A percentile compares a stretch with the other conserved stretches of the same genome.
Conservation (phyloP, 1,284 basidiomycete species). For the Irpex lacteus region DNA sequence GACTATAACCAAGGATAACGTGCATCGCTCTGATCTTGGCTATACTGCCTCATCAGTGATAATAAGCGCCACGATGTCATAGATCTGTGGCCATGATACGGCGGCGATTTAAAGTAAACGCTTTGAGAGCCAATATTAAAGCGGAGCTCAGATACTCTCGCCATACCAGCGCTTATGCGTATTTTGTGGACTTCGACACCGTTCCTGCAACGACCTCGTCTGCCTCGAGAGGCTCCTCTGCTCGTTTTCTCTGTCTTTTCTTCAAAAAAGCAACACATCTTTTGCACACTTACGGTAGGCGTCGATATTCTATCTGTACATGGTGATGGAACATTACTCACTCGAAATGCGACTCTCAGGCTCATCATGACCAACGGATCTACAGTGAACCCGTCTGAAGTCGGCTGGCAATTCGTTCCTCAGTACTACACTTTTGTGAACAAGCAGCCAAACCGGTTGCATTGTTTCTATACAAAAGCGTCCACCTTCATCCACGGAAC, state of each 20-base stretch:
- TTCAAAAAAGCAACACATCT: neutral
- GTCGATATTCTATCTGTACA: neutral
- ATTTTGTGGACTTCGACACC: slow-evolving; percentile 17
- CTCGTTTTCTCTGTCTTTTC: slow-evolving; percentile 15
- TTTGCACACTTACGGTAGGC: slow-evolving; percentile 13
- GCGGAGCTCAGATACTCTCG: neutral
- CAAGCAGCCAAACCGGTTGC: slow-evolving; percentile 93
- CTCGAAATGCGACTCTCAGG: slow-evolving; percentile 7
- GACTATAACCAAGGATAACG: slow-evolving; percentile 4
- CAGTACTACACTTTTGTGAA: slow-evolving; percentile 98
- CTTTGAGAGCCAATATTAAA: neutral
- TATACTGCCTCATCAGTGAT: neutral
- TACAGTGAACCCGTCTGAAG: slow-evolving; percentile 79
- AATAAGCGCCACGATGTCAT: neutral
- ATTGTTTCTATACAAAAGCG: slow-evolving; percentile 99
- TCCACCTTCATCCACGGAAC: slow-evolving; percentile 96
- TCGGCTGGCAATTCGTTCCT: slow-evolving; percentile 96
- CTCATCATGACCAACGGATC: slow-evolving; percentile 37
- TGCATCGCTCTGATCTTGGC: neutral
- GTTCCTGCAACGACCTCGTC: slow-evolving; percentile 17
- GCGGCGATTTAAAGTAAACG: neutral
- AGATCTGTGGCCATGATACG: neutral
- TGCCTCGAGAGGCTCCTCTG: slow-evolving; percentile 18
- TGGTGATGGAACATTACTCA: neutral
- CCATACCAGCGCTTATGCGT: slow-evolving; percentile 9